Evolutionary conservation across 2,329 filamentous ascomycete species (phyloP), one percentile per base, ranked within the genome.

Genomic region (Allantophomopsis lycopodina): DNA sequence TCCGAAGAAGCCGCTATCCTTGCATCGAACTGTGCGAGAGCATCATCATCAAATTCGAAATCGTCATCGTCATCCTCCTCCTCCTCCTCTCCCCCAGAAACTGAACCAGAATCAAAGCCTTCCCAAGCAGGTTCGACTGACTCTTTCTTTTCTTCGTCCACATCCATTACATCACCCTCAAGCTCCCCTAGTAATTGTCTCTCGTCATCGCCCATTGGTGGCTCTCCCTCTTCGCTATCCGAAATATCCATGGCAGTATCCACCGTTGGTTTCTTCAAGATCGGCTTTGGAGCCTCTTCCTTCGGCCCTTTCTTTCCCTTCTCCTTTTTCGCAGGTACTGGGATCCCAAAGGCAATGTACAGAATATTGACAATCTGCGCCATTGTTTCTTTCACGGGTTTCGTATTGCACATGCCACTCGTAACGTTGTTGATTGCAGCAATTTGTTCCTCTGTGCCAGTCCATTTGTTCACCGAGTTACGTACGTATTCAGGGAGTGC

Each of bases 341-440:
- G 49, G 31, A 57, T 51, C 10, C 49, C 50, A 40, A 55, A 48
- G 16, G 49, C 46, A 39, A 45, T 40, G 47, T 53, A 53, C 41
- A 56, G 49, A 15, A 46, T 49, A 7, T 43, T 46, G 18, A 58
- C 46, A 10, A 60, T 51, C 39, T 60, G 54, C 30, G 57, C 58
- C 42, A 73, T 55, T 2, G 59, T 63, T 43, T 67, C 63, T 53
- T 65, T 70, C 21, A 72, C 69, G 7, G 60, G 60, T 42, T 64
- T 65, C 40, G 67, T 65, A 50, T 72, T 73, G 47, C 62, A 70
- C 46, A 76, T 50, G 38, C 71, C 58, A 42, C 68, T 69, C 40
- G 60, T 57, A n/a, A 75, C 68, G 55, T 74, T 74, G 32, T 65
- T 53, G 57, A 32, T 50, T 8, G 48, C 66, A 57, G 39, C 46